Evolutionary conservation across 2,329 filamentous ascomycete genomes (phyloP), one percentile per base, ranked within the genome.

Genomic region (Calonectria hongkongensis): DNA sequence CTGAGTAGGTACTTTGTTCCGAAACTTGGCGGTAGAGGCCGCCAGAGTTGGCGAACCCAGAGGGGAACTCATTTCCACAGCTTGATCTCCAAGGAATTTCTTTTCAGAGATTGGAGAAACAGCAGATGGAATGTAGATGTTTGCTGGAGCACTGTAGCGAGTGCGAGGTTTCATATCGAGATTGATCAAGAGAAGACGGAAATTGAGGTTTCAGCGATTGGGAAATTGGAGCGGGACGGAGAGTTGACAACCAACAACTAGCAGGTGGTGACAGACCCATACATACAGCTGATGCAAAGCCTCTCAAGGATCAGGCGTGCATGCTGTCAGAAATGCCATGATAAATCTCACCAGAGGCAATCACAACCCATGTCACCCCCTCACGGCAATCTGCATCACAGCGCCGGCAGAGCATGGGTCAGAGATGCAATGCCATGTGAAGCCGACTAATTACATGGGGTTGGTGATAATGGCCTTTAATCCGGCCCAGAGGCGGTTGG

Each of bases 1-100:
- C 71, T 88, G 88, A 25, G 86, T 87, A 2, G 88, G 88, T 45
- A 89, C 79, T 47, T 81, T 75, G 62, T 80, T 80, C 66, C 79
- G 75, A 48, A 80, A 78, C 74, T 82, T 83, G 63, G 83, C 82
- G 3, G 84, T 82, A 18, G 84, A 84, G 74, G 83, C 82, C 68
- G 82, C 81, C 72, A 85, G 76, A 60, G 82, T 83, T 43, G 84
- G 84, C 33, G 84, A 82, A 62, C 83, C 83, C 62, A 85, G 67
- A 25, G 84, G 83, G 43, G 82, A 79, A 71, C 73, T 78, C 80
- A 82, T 82, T 33, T 69, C 51, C 36, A 66, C 63, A 30, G 72
- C 62, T 47, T 65, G 47, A 33, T 66, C 63, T 33, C 47, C 51
- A 18, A 48, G 41, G 8, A 33, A 47, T 54, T 71, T 28, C 33